A percentile compares a stretch with the other conserved stretches of the same genome.
phyloP scores from a whole-genome alignment of 345 rosid species.

The Populus simonii region DNA sequence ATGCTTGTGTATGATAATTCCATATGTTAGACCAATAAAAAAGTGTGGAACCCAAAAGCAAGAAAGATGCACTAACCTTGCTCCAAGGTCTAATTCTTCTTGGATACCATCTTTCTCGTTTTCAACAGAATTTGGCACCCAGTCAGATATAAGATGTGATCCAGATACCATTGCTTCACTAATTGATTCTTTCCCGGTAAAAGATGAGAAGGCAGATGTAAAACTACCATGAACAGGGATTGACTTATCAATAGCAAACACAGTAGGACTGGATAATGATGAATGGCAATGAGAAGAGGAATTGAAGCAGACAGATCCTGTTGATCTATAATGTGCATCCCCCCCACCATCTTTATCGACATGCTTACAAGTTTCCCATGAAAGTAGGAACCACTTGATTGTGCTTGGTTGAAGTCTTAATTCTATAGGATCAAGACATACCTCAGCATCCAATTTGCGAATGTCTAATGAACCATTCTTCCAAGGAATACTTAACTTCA shows the following conservation, averaged over 20 bases:
- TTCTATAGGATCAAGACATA: conserved; percentile 71
- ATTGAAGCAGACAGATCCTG: conserved; percentile 42
- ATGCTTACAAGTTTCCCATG: conserved; percentile 51
- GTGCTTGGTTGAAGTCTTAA: conserved; percentile 65
- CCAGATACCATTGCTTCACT: conserved; percentile 49
- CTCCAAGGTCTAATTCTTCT: conserved; percentile 68
- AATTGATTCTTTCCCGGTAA: conserved; percentile 38
- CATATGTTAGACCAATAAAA: too few species aligned
- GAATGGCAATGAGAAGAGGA: conserved; percentile 43
- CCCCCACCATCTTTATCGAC: conserved; percentile 26
- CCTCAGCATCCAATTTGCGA: conserved; percentile 77
- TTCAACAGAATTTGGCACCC: conserved; percentile 61
- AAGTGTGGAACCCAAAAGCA: too few species aligned
- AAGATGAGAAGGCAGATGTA: conserved; percentile 34
- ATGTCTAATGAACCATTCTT: conserved; percentile 86
- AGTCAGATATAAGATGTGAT: conserved; percentile 67
- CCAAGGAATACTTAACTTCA: conserved; percentile 91
- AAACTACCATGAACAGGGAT: conserved; percentile 17
- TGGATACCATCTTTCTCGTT: conserved; percentile 30
- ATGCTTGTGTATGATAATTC: too few species aligned
- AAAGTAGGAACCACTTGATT: conserved; percentile 58
- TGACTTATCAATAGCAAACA: conserved; percentile 23
- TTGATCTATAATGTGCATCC: conserved; percentile 23
- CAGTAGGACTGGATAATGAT: conserved; percentile 26
- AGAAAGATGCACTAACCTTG: conserved; percentile 54